phyloP scores from a whole-genome alignment of 306 rosid species.

The Lotus japonicus region DNA sequence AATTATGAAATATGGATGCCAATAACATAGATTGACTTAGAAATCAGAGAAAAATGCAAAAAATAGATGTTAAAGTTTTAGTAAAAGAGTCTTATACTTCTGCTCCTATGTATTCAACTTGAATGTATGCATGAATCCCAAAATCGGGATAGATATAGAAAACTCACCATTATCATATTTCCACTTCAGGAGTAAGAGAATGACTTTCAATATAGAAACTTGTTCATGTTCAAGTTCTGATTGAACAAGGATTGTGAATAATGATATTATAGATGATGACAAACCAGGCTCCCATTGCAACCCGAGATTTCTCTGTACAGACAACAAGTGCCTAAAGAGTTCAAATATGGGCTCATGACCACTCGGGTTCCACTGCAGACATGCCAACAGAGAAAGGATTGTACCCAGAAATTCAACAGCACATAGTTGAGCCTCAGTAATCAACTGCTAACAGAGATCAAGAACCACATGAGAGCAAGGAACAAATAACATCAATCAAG shows the following conservation, averaged over 20 bases:
- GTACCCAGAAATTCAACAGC: conserved; percentile 63
- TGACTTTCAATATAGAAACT: conserved; percentile 55
- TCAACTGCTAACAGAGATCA: conserved; percentile 39
- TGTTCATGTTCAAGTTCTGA: conserved; percentile 91
- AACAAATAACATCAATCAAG: not conserved
- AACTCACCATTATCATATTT: conserved; percentile 61
- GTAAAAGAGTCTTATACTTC: not conserved
- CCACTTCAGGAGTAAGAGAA: conserved; percentile 64
- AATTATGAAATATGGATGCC: not conserved
- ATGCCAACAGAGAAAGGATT: conserved; percentile 47
- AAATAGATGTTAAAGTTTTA: not conserved
- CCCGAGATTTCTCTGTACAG: conserved; percentile 70
- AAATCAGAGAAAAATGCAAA: not conserved
- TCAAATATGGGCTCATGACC: conserved; percentile 59
- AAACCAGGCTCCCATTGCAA: conserved; percentile 51
- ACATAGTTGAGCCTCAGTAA: conserved; percentile 59
- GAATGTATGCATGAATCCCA: conserved; percentile 8
- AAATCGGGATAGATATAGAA: conserved; percentile 1
- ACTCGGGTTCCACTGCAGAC: conserved; percentile 42
- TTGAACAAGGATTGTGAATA: conserved; percentile 54
- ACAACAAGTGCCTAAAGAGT: conserved; percentile 52
- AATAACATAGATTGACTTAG: not conserved
- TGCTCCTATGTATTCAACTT: conserved; percentile 4
- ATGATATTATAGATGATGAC: conserved; percentile 45
- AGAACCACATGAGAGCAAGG: conserved; percentile 3